A percentile compares a stretch with the other conserved stretches of the same genome.
Evolutionary conservation across 805 yeast species (phyloP).

Genomic region (Starmerella vaccinii): DNA sequence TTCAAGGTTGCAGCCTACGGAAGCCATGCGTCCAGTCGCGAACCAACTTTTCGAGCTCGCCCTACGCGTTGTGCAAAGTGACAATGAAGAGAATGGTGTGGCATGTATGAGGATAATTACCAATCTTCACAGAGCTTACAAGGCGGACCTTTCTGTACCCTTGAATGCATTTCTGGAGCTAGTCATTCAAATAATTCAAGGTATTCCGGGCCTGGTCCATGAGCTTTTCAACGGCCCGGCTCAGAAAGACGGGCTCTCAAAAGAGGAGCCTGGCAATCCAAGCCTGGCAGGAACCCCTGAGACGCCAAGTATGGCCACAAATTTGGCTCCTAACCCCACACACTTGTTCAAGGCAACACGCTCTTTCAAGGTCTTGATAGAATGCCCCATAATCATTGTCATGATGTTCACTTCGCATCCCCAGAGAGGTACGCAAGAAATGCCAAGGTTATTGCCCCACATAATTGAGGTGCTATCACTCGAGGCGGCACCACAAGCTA

Average conservation of each 20-base stretch:
- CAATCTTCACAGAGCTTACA: slow-evolving; percentile 74
- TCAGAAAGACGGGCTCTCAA: not conserved
- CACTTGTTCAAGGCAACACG: slow-evolving; percentile 51
- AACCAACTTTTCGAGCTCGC: slow-evolving; percentile 48
- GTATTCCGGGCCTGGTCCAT: slow-evolving; percentile 64
- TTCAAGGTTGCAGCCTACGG: slow-evolving; percentile 74
- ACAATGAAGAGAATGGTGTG: slow-evolving; percentile 93
- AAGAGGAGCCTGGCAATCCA: not conserved
- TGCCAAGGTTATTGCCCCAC: slow-evolving; percentile 70
- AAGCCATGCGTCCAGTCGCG: slow-evolving; percentile 64
- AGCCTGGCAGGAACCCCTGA: not conserved
- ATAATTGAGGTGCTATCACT: slow-evolving; percentile 62
- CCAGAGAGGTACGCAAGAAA: slow-evolving; percentile 54
- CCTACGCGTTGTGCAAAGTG: slow-evolving; percentile 51
- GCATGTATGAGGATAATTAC: slow-evolving; percentile 81
- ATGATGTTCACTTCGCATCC: slow-evolving; percentile 82
- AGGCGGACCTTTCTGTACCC: slow-evolving; percentile 50
- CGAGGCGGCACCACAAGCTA: slow-evolving; percentile 73
- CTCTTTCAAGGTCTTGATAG: slow-evolving; percentile 86
- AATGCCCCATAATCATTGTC: slow-evolving; percentile 95
- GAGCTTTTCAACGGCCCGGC: slow-evolving; percentile 45
- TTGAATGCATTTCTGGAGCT: slow-evolving; percentile 72
- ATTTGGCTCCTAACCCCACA: not conserved
- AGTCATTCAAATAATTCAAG: slow-evolving; percentile 64
- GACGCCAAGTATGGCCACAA: not conserved